phyloP scores from a whole-genome alignment of 164 flowering plant genomes.

The Vitis amurensis region DNA sequence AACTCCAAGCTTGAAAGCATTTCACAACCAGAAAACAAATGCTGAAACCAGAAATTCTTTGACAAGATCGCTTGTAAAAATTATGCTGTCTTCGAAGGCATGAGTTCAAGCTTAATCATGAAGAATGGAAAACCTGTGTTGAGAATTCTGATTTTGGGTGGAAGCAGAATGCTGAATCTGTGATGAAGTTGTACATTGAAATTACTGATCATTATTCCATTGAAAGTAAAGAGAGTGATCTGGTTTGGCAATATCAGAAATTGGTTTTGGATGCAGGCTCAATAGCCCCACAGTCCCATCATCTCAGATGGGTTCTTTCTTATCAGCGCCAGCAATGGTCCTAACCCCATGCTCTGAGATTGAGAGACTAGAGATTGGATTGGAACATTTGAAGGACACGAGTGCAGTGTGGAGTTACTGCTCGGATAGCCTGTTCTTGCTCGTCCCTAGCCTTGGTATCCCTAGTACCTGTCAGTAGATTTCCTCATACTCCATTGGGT shows the following conservation, averaged over 20 bases:
- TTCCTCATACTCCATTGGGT: too few species aligned
- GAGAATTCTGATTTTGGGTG: background rate
- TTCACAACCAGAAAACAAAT: constrained; percentile 43
- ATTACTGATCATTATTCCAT: too few species aligned
- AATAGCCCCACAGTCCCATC: too few species aligned
- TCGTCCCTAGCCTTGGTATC: too few species aligned
- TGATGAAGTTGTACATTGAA: background rate
- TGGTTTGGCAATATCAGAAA: too few species aligned
- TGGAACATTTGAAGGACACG: too few species aligned
- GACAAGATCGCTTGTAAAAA: constrained; percentile 48
- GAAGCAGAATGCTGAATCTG: background rate
- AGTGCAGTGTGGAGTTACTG: too few species aligned
- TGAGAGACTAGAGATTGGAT: constrained; percentile 48
- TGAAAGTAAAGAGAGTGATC: too few species aligned
- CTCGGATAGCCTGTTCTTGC: too few species aligned
- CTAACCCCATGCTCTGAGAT: constrained; percentile 79
- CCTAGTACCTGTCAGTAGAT: too few species aligned
- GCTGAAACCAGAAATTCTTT: constrained; percentile 54
- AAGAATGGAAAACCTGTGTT: constrained; percentile 1
- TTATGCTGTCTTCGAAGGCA: constrained; percentile 66
- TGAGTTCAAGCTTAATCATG: constrained; percentile 15
- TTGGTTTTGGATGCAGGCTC: too few species aligned
- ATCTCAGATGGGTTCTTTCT: too few species aligned
- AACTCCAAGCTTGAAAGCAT: constrained; percentile 75
- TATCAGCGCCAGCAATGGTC: constrained; percentile 24